phyloP scores from a whole-genome alignment of 495 filamentous ascomycete genomes.

The Tuber indicum region DNA sequence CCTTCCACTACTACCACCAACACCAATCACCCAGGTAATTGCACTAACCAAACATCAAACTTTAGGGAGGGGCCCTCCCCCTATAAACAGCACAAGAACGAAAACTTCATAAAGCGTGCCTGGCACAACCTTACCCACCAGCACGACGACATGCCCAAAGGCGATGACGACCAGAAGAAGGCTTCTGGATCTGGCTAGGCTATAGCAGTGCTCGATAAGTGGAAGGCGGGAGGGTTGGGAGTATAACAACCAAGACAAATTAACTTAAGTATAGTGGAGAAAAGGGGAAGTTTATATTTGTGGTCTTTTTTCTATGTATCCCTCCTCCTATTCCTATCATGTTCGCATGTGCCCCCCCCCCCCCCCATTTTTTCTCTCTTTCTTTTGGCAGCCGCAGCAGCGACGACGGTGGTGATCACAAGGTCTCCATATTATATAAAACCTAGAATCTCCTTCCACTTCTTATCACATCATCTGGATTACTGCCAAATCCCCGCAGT shows the following conservation, averaged over 20 bases:
- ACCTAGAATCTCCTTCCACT: not conserved
- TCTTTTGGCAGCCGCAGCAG: not conserved
- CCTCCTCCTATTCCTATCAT: not conserved
- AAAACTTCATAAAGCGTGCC: constrained; percentile 79
- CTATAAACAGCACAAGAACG: constrained; percentile 56
- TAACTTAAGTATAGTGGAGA: not conserved
- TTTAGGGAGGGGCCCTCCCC: constrained; percentile 25
- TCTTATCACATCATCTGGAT: not conserved
- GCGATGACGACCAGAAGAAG: constrained; percentile 30
- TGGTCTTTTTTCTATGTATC: not conserved
- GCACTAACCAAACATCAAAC: not conserved
- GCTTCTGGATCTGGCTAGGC: constrained; percentile 36
- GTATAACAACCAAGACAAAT: not conserved
- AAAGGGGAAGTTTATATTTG: not conserved
- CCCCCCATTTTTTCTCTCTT: too few relatives aligned
- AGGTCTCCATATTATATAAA: not conserved
- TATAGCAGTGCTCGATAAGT: constrained; percentile 7
- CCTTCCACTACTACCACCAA: constrained; percentile 27
- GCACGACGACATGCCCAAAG: constrained; percentile 50
- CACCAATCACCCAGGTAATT: not conserved
- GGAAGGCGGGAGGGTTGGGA: not conserved
- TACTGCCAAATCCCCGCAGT: not conserved
- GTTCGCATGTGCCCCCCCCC: not conserved
- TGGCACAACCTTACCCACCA: constrained; percentile 85
- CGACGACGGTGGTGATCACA: not conserved